Base-by-base conservation (phyloP, 176 grass and related monocot species). In the Neostapfia colusana region DNA sequence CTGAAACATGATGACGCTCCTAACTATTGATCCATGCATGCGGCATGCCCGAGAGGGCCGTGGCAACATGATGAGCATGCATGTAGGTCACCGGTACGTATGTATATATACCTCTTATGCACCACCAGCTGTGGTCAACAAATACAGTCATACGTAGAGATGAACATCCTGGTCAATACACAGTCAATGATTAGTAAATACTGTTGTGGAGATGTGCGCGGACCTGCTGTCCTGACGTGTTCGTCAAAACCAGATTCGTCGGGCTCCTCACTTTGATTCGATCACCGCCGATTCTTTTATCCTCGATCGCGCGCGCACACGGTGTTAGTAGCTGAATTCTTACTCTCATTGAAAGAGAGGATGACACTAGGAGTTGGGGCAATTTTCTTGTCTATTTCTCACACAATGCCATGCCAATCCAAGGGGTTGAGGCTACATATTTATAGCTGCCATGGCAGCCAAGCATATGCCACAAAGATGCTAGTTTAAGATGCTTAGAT, bases 241-340 rank as follows among this genome's bases (percentile, higher is more conserved):
- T 93, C 79, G 79, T 93, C 88, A 13, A 84, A 90, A 79, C 40
- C 62, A 82, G 85, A 93, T 93, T 90, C 91, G 79, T 90, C 91
- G 79, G 61, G n/a, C 70, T 27, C 69, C 80, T 84, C 63, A 45
- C 57, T 78, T 55, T 63, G 75, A 69, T 82, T 44, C 44, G 75
- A 75, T 37, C 81, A 8, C 50, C 73, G 3, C 17, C n/a, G 16
- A 61, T 67, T 85, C 79, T 78, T 85, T 72, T 86, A 73, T 72
- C 83, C 69, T 31, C 55, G n/a, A n/a, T n/a, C 39, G 23, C 58
- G 70, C 75, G 63, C 57, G 83, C 73, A 74, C 75, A 43, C n/a
- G n/a, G n/a, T n/a, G n/a, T n/a, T n/a, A n/a, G n/a, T n/a, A n/a
- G n/a, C n/a, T n/a, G n/a, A n/a, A n/a, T n/a, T n/a, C n/a, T n/a